Evolutionary conservation across 768 basidiomycete species (phyloP), one percentile per base, ranked within the genome.

Genomic region (Auriscalpium orientale): DNA sequence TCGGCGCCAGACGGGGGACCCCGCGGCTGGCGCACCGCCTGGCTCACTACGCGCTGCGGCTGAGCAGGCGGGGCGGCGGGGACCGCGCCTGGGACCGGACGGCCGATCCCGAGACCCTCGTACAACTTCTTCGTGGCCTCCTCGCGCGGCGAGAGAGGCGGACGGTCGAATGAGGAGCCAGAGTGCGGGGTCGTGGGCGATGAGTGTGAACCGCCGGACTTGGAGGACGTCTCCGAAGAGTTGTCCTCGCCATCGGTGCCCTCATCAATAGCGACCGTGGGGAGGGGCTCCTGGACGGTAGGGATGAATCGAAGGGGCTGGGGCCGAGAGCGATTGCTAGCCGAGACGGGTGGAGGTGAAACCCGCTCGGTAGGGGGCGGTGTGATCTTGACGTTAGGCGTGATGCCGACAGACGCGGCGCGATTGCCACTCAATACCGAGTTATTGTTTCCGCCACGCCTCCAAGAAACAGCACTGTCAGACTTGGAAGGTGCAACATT

Each of bases 1-100:
- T 93, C 91, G 60, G 83, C 83, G 66, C 87, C 86, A 21, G 87
- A 87, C 46, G 91, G 91, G 55, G 91, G 91, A 64, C 91, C 91
- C 56, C 84, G 82, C 64, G 91, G 91, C 75, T 93, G 91, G 70
- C 91, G 84, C 53, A 84, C 77, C 58, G 88, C 86, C 66, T 85
- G 83, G 69, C 83, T 87, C 58, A 75, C 76, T 71, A 85, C 66
- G 69, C 72, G 78, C 65, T 72, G 70, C 62, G 74, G 72, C 60
- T 71, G 66, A 34, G 74, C 71, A 54, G 69, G 68, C 55, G 72
- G 66, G 33, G 76, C 75, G 55, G 65, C 53, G 65, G 50, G 57
- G 46, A 59, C 55, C 28, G 84, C 78, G 34, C 53, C 56, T 50
- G 58, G 59, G 6, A 72, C 74, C 28, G 87, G 81, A 56, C 89